A percentile compares a stretch with the other conserved stretches of the same genome.
phyloP scores from a whole-genome alignment of 257 asterid species.

The Avicennia marina region DNA sequence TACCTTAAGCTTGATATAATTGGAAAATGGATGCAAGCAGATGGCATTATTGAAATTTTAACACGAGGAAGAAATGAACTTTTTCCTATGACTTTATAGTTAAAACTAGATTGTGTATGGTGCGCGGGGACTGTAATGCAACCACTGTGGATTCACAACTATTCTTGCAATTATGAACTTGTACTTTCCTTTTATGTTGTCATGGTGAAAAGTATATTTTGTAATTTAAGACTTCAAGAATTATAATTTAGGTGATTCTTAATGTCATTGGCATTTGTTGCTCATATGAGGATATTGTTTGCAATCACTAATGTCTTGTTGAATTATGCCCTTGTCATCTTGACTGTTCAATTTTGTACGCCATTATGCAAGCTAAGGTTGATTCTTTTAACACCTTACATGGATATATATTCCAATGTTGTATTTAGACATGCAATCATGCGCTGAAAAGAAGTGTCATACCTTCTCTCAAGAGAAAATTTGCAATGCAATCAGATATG shows the following conservation, averaged over 20 bases:
- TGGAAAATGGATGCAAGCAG: neutral
- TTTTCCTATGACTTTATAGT: neutral
- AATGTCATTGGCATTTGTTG: no score
- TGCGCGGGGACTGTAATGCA: no score
- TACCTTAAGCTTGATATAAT: neutral
- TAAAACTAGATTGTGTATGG: neutral
- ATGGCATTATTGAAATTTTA: neutral
- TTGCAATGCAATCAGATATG: neutral
- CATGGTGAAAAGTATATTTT: neutral
- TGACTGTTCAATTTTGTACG: no score
- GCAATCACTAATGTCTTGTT: neutral
- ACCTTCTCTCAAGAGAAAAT: no score
- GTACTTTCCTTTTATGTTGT: neutral
- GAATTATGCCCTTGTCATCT: neutral
- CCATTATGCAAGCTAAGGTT: no score
- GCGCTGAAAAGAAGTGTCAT: no score
- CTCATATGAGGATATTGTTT: no score
- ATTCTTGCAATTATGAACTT: slow-evolving; percentile 1
- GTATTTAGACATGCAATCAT: neutral
- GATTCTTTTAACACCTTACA: no score
- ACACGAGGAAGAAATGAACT: neutral
- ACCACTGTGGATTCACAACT: neutral
- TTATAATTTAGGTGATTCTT: neutral
- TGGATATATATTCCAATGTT: no score
- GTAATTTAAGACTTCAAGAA: neutral